These are phyloP conservation scores for Alternaria solani DNA, from an alignment of 2,329 filamentous ascomycete genomes.

Conservation along the genomic window DNA sequence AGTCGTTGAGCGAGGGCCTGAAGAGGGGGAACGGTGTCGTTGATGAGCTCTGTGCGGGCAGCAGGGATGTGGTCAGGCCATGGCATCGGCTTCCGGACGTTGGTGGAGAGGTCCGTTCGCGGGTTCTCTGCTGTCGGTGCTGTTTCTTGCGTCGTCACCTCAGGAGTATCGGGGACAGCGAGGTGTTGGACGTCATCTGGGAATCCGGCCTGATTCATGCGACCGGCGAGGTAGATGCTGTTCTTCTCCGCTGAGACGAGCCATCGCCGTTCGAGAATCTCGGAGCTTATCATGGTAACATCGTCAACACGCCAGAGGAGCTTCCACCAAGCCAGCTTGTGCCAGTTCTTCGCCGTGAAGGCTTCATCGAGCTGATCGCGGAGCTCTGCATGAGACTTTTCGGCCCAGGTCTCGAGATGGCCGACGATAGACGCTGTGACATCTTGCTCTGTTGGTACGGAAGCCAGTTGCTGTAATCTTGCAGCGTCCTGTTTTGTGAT, in stretches of 20 bases:
- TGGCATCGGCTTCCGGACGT: constrained; percentile 49
- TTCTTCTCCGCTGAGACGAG: constrained; percentile 79
- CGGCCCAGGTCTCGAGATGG: constrained; percentile 75
- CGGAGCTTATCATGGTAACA: constrained; percentile 80
- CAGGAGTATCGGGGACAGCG: constrained; percentile 14
- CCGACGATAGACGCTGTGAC: constrained; percentile 62
- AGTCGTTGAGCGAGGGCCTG: constrained; percentile 57
- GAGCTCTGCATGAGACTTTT: constrained; percentile 82
- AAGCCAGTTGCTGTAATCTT: constrained; percentile 45
- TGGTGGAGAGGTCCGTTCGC: constrained; percentile 34
- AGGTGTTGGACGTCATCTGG: constrained; percentile 32
- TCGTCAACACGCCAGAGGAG: constrained; percentile 95
- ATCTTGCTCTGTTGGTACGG: constrained; percentile 52
- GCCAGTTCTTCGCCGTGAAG: constrained; percentile 79
- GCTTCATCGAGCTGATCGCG: constrained; percentile 80
- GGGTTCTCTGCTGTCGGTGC: constrained; percentile 29
- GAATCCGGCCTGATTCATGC: constrained; percentile 72
- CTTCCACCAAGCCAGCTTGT: constrained; percentile 89
- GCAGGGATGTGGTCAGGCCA: constrained; percentile 81
- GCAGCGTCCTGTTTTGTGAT: constrained; percentile 61
- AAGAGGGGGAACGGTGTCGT: constrained; percentile 53
- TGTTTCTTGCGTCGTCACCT: constrained; percentile 26
- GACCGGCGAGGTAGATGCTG: constrained; percentile 82
- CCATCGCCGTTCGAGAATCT: constrained; percentile 80
- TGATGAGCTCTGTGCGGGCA: constrained; percentile 64